These are phyloP conservation scores for Sedum album DNA, from an alignment of 164 flowering plant genomes.

Conservation along the genomic window DNA sequence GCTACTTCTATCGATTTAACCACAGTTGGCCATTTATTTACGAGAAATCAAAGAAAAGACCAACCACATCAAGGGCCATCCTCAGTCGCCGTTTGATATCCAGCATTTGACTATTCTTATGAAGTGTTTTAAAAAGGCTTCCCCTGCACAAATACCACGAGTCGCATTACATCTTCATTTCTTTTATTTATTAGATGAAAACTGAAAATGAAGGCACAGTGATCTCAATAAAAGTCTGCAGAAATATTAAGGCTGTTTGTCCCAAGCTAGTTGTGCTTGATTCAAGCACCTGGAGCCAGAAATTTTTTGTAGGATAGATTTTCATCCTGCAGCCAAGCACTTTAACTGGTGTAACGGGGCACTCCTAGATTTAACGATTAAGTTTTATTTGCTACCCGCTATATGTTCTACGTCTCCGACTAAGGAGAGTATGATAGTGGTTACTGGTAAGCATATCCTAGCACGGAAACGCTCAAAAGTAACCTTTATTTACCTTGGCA, in stretches of 20 bases:
- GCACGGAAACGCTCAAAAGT: background rate
- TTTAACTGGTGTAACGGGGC: background rate
- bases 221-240: background rate
- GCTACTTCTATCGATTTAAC: slow-evolving; percentile 3
- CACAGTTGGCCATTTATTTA: background rate
- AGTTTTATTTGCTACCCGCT: background rate
- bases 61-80: slow-evolving; percentile 87
- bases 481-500: slow-evolving; percentile 55
- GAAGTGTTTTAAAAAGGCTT: slow-evolving; percentile 68
- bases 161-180: background rate
- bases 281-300: background rate
- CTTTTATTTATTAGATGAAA: background rate
- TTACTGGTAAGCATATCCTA: background rate
- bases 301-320: background rate
- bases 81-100: slow-evolving; percentile 61
- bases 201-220: background rate
- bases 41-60: slow-evolving; percentile 15
- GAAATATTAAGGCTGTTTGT: background rate
- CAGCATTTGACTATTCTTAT: slow-evolving; percentile 44
- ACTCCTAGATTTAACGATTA: background rate
- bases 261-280: background rate
- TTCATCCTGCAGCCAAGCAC: background rate
- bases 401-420: background rate
- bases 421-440: background rate
- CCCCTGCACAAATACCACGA: slow-evolving; percentile 42